Evolutionary conservation across 768 basidiomycete genomes (phyloP), one percentile per base, ranked within the genome.

Genomic region (Auricularia sp.): DNA sequence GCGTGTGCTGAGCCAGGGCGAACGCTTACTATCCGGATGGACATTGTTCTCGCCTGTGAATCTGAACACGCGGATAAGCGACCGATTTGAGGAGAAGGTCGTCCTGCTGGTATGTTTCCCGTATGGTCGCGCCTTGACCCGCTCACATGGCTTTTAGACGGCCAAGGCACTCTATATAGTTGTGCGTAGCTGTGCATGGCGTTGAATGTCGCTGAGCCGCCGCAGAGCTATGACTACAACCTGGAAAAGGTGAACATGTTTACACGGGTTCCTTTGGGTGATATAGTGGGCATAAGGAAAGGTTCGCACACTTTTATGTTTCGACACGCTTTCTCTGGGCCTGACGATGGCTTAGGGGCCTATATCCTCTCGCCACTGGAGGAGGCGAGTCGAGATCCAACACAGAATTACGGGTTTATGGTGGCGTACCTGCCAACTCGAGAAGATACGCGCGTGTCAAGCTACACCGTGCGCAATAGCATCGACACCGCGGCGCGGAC

Each of bases 301-400:
- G 96, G 93, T 88, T 44, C 16, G 72, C 65, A 33, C 44, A 18
- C 21, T 54, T 53, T 14, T 29, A 29, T 29, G 29, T 29, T 29
- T 42, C 39, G 39, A 29, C 18, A 16, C n/a, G 35, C 47, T n/a
- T 34, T 35, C 8, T 64, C 47, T 39, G 10, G 18, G 39, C 29
- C 16, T 59, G 56, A 59, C 12, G 3, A 43, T 65, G 64, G 33
- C 47, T 3, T 63, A 94, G 95, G 95, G n/a, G 86, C 91, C 56
- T 99, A 98, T 72, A 98, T 98, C 66, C 76, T 98, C 51, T 97
- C 95, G 1, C 87, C 95, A 2, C 79, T 98, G 2, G 93, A 98
- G 75, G 93, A 96, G 73, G 86, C 91, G 0, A 93, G 91, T 68
- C 85, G 94, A 16, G 92, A 97, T 73, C 84, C 89, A 0, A 72